phyloP scores from a whole-genome alignment of 352 stramenopile genomes.

The Phytophthora idaei region DNA sequence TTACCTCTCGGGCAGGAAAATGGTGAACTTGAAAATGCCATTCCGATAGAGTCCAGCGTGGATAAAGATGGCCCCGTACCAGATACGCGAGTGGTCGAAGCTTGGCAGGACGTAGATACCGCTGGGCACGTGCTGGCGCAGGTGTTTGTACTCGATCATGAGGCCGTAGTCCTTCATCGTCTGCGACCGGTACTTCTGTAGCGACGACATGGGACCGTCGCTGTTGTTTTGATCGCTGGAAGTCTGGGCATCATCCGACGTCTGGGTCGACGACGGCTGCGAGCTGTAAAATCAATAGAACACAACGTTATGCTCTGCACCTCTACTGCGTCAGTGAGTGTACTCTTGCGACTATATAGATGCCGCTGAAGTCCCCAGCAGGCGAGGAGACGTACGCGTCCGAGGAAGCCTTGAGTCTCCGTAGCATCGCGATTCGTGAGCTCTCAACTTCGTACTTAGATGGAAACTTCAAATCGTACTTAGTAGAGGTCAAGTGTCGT shows the following conservation, averaged over 20 bases:
- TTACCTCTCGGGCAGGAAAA: conserved; percentile 80
- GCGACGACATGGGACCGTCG: conserved; percentile 74
- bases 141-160: conserved; percentile 98
- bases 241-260: conserved; percentile 17
- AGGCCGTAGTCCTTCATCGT: conserved; percentile 96
- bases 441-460: conserved; percentile 32
- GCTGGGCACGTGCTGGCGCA: conserved; percentile 93
- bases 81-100: conserved; percentile 91
- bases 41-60: conserved; percentile 95
- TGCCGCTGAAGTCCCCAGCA: neutral
- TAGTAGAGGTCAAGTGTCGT: conserved; percentile 12
- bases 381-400: conserved; percentile 46
- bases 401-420: conserved; percentile 64
- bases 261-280: conserved; percentile 16
- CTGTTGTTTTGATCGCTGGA: conserved; percentile 23
- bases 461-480: conserved; percentile 25
- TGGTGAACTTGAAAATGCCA: conserved; percentile 97
- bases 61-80: conserved; percentile 97
- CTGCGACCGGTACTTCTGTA: conserved; percentile 85
- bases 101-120: conserved; percentile 96
- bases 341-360: neutral
- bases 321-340: neutral
- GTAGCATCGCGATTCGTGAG: conserved; percentile 50
- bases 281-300: conserved; percentile 19
- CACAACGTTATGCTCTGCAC: conserved; percentile 4